A percentile compares a stretch with the other conserved stretches of the same genome.
These are phyloP conservation scores for Penicillium cataractarum DNA, from an alignment of 495 filamentous ascomycete species.

Conservation along the genomic window DNA sequence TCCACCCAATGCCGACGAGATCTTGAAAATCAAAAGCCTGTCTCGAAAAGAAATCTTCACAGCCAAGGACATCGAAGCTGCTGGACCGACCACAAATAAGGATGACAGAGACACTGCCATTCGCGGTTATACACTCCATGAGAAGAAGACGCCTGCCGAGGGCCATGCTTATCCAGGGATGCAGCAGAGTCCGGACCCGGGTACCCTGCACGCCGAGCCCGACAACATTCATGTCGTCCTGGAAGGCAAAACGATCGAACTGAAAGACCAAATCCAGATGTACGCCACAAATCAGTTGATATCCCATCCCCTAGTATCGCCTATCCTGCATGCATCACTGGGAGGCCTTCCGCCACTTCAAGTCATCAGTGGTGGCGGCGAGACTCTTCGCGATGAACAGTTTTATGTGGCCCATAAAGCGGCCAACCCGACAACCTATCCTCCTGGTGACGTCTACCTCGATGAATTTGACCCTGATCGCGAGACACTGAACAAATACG, in stretches of 20 bases:
- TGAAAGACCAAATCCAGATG: conserved; percentile 95
- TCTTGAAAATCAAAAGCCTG: conserved; percentile 46
- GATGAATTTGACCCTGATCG: conserved; percentile 63
- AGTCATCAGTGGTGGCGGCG: conserved; percentile 83
- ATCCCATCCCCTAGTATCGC: conserved; percentile 86
- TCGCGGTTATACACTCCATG: conserved; percentile 45
- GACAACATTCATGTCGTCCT: conserved; percentile 59
- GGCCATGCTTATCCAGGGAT: conserved; percentile 41
- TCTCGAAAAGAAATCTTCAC: conserved; percentile 40
- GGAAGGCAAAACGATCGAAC: conserved; percentile 70
- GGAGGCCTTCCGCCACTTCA: conserved; percentile 87
- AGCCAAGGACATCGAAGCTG: conserved; percentile 25
- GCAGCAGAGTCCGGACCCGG: conserved; percentile 31
- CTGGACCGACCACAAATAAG: conserved; percentile 20
- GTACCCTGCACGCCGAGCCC: conserved; percentile 37
- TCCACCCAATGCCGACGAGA: conserved; percentile 80
- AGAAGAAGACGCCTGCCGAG: conserved; percentile 21
- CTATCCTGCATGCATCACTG: conserved; percentile 79
- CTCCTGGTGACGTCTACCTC: conserved; percentile 66
- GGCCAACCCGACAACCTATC: conserved; percentile 74
- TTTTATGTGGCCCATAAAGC: conserved; percentile 95
- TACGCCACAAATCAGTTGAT: conserved; percentile 89
- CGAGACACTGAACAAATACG: conserved; percentile 62
- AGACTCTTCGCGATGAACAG: conserved; percentile 89
- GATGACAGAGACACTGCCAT: conserved; percentile 40